These are phyloP conservation scores for Tilletia caries DNA, from an alignment of 1,284 basidiomycete species.

Conservation along the genomic window DNA sequence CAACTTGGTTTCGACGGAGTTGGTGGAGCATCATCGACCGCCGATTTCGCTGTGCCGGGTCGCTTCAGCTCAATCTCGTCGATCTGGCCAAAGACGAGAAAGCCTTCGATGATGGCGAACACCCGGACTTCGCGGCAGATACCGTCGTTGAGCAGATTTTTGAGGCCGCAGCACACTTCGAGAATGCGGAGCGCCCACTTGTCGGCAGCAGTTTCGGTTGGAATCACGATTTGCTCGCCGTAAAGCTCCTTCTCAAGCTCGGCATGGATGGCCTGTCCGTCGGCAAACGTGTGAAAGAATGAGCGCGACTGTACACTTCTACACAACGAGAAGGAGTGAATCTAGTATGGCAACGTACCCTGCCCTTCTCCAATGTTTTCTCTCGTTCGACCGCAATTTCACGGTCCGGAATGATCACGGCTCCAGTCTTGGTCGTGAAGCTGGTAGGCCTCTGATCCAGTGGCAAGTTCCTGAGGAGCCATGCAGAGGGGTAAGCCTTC, in stretches of 20 bases:
- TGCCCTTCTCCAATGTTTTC: conserved; percentile 22
- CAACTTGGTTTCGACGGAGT: conserved; percentile 2
- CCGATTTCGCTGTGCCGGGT: neutral
- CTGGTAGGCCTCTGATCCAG: conserved; percentile 29
- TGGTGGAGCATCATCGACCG: neutral
- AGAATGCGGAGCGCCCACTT: conserved; percentile 68
- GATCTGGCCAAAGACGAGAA: conserved; percentile 42
- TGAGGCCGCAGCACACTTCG: conserved; percentile 25
- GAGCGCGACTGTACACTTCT: neutral
- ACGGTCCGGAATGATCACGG: conserved; percentile 25
- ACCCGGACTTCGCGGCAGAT: conserved; percentile 40
- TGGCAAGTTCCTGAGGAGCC: conserved; percentile 30
- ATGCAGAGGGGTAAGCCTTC: neutral
- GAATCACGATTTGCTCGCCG: conserved; percentile 62
- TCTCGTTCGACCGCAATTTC: conserved; percentile 27
- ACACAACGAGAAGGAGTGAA: neutral
- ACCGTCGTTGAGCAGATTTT: conserved; percentile 18
- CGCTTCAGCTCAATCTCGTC: conserved; percentile 35
- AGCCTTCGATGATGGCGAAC: conserved; percentile 38
- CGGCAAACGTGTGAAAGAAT: neutral
- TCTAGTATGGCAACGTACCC: conserved; percentile 3
- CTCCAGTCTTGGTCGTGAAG: conserved; percentile 37
- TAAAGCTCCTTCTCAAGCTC: conserved; percentile 71
- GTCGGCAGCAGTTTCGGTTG: conserved; percentile 63
- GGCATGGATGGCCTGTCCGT: conserved; percentile 65